These are phyloP conservation scores for Mortierella sp. DNA, from an alignment of 371 early-diverging fungal genomes.

Conservation along the genomic window DNA sequence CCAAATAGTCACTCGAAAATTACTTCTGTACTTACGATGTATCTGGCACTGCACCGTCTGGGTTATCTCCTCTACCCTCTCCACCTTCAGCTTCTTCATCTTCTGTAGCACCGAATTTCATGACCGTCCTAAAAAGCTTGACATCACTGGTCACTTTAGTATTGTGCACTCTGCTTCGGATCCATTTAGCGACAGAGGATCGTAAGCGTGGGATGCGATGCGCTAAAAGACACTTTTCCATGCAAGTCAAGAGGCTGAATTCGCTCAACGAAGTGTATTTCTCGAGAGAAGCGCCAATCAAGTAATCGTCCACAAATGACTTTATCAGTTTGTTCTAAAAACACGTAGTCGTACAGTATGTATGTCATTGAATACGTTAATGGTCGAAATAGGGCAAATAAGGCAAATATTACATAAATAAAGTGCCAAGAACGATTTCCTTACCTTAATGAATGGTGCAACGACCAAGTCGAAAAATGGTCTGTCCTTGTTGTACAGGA, in stretches of 20 bases:
- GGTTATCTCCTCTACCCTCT: too few species aligned
- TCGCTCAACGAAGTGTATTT: conserved; percentile 53
- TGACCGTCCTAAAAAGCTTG: conserved; percentile 40
- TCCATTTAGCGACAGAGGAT: conserved; percentile 47
- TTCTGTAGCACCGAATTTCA: conserved; percentile 31
- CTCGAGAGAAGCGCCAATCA: conserved; percentile 58
- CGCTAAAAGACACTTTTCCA: conserved; percentile 65
- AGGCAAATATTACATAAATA: too few species aligned
- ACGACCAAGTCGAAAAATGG: conserved; percentile 61
- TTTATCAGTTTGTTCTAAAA: conserved; percentile 64
- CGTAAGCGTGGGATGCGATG: conserved; percentile 51
- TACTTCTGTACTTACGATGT: too few species aligned
- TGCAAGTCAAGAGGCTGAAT: conserved; percentile 52
- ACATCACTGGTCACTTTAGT: conserved; percentile 25
- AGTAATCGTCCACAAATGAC: conserved; percentile 64
- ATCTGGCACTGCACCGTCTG: too few species aligned
- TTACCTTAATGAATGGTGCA: conserved; percentile 63
- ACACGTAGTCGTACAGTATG: too few species aligned
- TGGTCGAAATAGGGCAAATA: too few species aligned
- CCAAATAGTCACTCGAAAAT: background rate
- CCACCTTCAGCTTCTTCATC: background rate
- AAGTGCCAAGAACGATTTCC: background rate
- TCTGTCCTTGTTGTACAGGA: conserved; percentile 66
- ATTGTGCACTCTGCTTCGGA: conserved; percentile 43
- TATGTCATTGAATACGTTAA: background rate